Conservation (phyloP, 2,329 filamentous ascomycete species). For the Apiospora aurea region DNA sequence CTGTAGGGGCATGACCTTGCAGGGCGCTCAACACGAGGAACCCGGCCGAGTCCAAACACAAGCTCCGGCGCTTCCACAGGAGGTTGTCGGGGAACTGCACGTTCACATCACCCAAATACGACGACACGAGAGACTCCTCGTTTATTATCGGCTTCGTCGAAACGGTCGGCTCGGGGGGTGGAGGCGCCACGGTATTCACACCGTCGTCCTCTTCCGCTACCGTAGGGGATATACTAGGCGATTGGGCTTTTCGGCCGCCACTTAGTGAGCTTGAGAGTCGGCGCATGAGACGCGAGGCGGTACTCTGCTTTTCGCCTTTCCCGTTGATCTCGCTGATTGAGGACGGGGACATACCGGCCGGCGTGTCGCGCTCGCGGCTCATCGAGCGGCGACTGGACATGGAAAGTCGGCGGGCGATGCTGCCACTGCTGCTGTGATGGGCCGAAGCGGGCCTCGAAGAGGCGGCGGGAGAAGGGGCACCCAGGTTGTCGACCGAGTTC, state of each 20-base stretch:
- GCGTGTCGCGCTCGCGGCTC: conserved; percentile 50
- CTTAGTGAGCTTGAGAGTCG: conserved; percentile 62
- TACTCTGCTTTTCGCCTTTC: conserved; percentile 57
- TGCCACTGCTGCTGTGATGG: conserved; percentile 53
- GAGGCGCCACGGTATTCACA: conserved; percentile 39
- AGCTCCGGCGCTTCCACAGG: conserved; percentile 92
- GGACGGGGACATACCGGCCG: conserved; percentile 48
- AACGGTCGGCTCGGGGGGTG: conserved; percentile 20
- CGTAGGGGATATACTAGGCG: conserved; percentile 57
- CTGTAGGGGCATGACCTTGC: conserved; percentile 58
- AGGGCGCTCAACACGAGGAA: conserved; percentile 81
- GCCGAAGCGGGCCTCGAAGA: conserved; percentile 54
- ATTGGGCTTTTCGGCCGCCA: conserved; percentile 51
- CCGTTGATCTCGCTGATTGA: conserved; percentile 55
- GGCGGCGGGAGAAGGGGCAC: conserved; percentile 38
- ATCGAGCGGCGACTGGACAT: conserved; percentile 66
- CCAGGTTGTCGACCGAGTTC: conserved; percentile 53
- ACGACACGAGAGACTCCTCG: conserved; percentile 50
- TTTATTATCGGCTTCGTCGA: background rate
- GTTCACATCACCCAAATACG: conserved; percentile 88
- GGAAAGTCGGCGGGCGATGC: conserved; percentile 66
- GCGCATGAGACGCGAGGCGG: conserved; percentile 65
- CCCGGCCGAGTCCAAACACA: conserved; percentile 84
- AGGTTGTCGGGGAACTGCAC: conserved; percentile 97
- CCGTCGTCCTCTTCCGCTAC: conserved; percentile 56